Conservation (phyloP, 1,284 basidiomycete genomes). For the Cryptococcus sp. region DNA sequence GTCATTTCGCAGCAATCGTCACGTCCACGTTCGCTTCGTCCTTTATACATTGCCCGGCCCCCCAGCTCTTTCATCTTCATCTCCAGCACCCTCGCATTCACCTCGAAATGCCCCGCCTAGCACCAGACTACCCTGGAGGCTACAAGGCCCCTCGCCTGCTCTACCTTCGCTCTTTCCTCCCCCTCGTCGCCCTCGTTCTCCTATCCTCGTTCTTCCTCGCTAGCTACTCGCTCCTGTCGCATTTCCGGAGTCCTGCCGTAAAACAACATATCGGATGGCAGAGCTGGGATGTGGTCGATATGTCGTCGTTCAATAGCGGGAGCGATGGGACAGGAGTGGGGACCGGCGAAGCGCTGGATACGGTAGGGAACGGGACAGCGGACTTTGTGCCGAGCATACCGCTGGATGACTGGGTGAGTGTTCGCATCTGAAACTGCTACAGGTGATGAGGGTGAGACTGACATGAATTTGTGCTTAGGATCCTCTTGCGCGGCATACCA, state of each 20-base stretch:
- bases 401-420: constrained; percentile 66
- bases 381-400: constrained; percentile 63
- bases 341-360: background rate
- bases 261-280: constrained; percentile 82
- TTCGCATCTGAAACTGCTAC: background rate
- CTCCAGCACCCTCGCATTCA: background rate
- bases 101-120: constrained; percentile 17
- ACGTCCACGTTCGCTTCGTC: background rate
- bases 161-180: constrained; percentile 32
- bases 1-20: too few relatives aligned
- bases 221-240: constrained; percentile 42
- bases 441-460: background rate
- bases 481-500: constrained; percentile 73
- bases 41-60: background rate
- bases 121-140: constrained; percentile 20
- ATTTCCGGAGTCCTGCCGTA: constrained; percentile 63
- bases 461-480: constrained; percentile 26
- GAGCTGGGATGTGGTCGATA: constrained; percentile 68
- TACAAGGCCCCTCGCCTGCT: constrained; percentile 27
- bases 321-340: constrained; percentile 7
- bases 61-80: background rate
- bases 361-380: constrained; percentile 53
- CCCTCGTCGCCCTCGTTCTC: constrained; percentile 60
- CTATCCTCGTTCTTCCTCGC: constrained; percentile 64
- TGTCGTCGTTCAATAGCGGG: background rate